Base-by-base conservation (phyloP, 2,329 filamentous ascomycete species). In the Lasiodiplodia citricola region DNA sequence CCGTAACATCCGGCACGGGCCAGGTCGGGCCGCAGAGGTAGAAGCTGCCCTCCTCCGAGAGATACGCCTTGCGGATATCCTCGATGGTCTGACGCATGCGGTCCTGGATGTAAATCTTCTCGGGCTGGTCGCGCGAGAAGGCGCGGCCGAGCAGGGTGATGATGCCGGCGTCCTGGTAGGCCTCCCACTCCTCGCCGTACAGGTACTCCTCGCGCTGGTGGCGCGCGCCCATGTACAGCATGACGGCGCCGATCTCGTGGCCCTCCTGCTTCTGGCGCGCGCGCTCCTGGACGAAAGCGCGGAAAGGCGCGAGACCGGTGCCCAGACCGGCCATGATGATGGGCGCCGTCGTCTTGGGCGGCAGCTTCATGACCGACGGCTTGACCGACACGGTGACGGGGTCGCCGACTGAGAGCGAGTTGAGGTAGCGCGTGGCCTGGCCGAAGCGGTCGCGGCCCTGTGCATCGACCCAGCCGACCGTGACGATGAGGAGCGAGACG, bases 91-190 rank as follows among this genome's bases (percentile, higher is more conserved):
- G 87, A 69, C 96, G 87, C 96, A 99, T 99, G 73, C 94, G 89
- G 80, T 99, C 96, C 85, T 99, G 96, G 77, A 99, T 99, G 83
- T 99, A 99, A 73, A 99, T 97, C 90, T 99, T 99, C 84, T 97
- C 87, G 18, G 93, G 92, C 87, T 99, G 96, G 79, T 99, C 96
- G 79, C 96, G 91, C 69, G 93, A 97, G 86, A 99, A 99, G 54
- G 96, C 96, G 64, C 93, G 90, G 65, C 96, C 96, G 63, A 99
- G 88, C 52, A 97, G 87, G 0, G 96, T 99, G 79, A 99, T 94
- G 74, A 99, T 93, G 64, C 96, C 96, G 0, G 96, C 94, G 70
- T 94, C 95, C 77, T 96, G 89, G 82, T 99, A 99, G 0, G 96
- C 96, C 81, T 99, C 96, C 96, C 96, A 99, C 81, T 99, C 96